Evolutionary conservation across 176 grass and related monocot species (phyloP), one percentile per base, ranked within the genome.

Genomic region (Stipa capillata): DNA sequence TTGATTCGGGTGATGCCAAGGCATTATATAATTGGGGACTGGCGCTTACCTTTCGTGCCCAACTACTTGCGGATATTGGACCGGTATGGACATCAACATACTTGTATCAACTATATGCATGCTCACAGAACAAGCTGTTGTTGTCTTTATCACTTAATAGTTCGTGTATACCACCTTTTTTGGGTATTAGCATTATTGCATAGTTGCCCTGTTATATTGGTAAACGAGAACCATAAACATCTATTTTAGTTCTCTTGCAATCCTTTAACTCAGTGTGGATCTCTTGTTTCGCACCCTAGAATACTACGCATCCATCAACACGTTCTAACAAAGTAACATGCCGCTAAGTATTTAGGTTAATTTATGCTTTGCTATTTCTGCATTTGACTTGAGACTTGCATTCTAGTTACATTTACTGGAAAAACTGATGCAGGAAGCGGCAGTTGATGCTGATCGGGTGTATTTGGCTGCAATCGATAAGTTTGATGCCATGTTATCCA

Each of bases 391-490:
- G 47, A 14, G 71, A 24, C 11, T 7, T 54, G 50, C 15, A 35
- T 72, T 25, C n/a, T 35, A 23, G 4, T 85, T 66, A 33, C 10
- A 63, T 48, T 76, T 68, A 48, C 21, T 48, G 41, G n/a, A 43
- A 28, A 76, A 77, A 15, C 45, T 76, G 83, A 51, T 90, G 44
- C 87, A 97, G 95, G 95, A 90, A 84, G 95, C 89, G 2, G 92
- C 91, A 35, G 63, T 86, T 77, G 95, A 94, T 70, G 92, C 95
- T 53, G 95, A 94, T 33, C 91, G 71, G 58, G 83, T 97, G 29
- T 97, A 97, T 81, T 63, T 94, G 62, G 89, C 95, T 24, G 95
- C 95, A 66, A 94, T 97, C 12, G 95, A 94, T 57, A 97, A 97
- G 79, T 97, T 97, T 53, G 91, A 97, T 58, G 89, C 91, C 64